Evolutionary conservation across 129 eudicot genomes (phyloP), one percentile per base, ranked within the genome.

Genomic region (Helichrysum umbraculigerum): DNA sequence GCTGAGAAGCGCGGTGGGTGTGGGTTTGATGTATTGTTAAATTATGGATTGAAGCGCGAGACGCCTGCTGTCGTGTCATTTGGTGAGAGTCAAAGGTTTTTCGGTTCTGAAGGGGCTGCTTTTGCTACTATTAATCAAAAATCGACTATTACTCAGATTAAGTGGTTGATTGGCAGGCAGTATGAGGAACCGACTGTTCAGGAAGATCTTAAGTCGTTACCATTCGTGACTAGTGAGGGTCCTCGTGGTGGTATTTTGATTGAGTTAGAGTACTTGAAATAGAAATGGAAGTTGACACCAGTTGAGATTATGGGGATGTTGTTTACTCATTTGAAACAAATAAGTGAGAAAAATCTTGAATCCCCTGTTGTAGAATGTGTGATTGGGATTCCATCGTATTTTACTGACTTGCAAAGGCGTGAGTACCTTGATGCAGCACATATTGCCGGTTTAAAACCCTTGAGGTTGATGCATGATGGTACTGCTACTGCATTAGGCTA

Each of bases 31-130:
- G 97, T 88, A 8, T 34, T 93, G 71, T 68, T 90, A 70, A 90
- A 93, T 70, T 89, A 93, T 71, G 98, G 87, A 61, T 84, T 87
- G 0, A 81, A 88, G 6, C 87, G 96, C 0, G 98, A 90, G 66
- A 93, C 93, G 2, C 96, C 92, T 3, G 79, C 87, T 32, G 89
- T 93, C 71, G 95, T 88, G 41, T 93, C 98, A 12, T 93, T 93
- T 71, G 97, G 95, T 10, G 89, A 88, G 75, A 90, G 86, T 67
- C 96, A 93, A 39, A 39, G 47, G 71, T 88, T 87, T 47, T 47
- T 93, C 8, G 96, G 98, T 6, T 72, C 88, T 29, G 92, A 88
- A 17, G 93, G 93, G 51, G 96, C 91, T 73, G 96, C 98, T 7
- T 86, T 81, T 2, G 91, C 92, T 0, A 78, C 88, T 0, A 84